These are phyloP conservation scores for Leccinum fallax DNA, from an alignment of 1,284 basidiomycete species.

Conservation along the genomic window DNA sequence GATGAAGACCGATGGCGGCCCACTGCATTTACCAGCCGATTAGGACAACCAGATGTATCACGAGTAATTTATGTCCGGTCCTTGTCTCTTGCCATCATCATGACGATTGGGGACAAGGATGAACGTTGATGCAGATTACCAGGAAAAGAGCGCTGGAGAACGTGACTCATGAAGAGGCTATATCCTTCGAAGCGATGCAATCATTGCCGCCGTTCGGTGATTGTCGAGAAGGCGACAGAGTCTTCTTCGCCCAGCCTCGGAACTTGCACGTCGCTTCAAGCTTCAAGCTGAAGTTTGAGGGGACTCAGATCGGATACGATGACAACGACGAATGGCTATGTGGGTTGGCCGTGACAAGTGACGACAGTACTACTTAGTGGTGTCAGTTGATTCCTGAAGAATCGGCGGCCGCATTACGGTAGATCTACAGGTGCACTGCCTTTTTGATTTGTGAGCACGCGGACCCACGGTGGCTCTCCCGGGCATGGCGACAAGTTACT, in stretches of 20 bases:
- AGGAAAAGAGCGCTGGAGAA: constrained; percentile 2
- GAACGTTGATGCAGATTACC: neutral
- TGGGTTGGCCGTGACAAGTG: neutral
- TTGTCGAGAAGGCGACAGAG: constrained; percentile 19
- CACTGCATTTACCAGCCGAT: neutral
- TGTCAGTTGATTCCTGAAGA: neutral
- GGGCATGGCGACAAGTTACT: constrained; percentile 3
- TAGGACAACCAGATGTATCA: neutral
- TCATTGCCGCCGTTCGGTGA: constrained; percentile 6
- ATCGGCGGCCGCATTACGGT: constrained; percentile 15
- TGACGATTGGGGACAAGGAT: neutral
- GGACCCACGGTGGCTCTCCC: constrained; percentile 8
- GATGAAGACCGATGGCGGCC: neutral
- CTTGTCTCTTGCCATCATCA: too few relatives aligned
- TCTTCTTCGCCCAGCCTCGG: constrained; percentile 5
- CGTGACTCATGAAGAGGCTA: constrained; percentile 3
- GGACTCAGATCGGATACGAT: neutral
- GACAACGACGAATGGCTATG: neutral
- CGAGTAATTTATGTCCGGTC: too few relatives aligned
- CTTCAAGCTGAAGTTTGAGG: neutral
- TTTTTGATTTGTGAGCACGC: constrained; percentile 14
- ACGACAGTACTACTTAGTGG: neutral
- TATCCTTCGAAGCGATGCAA: constrained; percentile 8
- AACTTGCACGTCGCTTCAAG: neutral
- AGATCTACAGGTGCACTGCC: constrained; percentile 12